phyloP scores from a whole-genome alignment of 2,329 filamentous ascomycete species.

The Fusarium sterilihyphosum region DNA sequence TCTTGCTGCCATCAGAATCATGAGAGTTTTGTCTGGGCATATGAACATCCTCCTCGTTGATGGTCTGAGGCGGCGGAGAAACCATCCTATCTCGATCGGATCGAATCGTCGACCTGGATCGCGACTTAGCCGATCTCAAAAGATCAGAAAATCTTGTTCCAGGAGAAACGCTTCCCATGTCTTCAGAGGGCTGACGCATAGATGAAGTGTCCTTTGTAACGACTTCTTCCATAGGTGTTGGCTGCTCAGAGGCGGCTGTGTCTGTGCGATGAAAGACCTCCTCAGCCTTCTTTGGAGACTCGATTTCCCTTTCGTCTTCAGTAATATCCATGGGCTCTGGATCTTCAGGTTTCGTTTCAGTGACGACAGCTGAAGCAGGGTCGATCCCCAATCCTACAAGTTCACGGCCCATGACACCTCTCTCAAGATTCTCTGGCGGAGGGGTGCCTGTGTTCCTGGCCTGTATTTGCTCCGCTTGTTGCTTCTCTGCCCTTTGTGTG shows the following conservation, averaged over 20 bases:
- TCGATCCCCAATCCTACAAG: conserved; percentile 66
- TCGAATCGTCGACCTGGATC: conserved; percentile 60
- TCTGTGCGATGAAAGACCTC: conserved; percentile 47
- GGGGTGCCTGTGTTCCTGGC: conserved; percentile 61
- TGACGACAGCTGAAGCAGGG: conserved; percentile 63
- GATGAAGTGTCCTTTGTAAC: conserved; percentile 36
- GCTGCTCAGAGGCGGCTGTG: conserved; percentile 37
- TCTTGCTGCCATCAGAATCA: conserved; percentile 61
- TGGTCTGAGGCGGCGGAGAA: conserved; percentile 50
- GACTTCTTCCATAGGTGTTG: conserved; percentile 37
- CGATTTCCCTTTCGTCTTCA: conserved; percentile 28
- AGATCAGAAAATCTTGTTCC: conserved; percentile 50
- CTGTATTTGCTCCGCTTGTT: conserved; percentile 66
- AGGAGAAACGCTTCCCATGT: conserved; percentile 36
- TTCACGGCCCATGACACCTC: conserved; percentile 69
- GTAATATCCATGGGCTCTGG: conserved; percentile 40
- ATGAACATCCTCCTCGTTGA: conserved; percentile 60
- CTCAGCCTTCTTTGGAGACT: conserved; percentile 37
- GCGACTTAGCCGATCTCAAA: conserved; percentile 58
- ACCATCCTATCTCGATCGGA: conserved; percentile 53
- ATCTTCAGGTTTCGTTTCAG: conserved; percentile 59
- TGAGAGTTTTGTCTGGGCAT: conserved; percentile 65
- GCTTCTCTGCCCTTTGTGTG: conserved; percentile 73
- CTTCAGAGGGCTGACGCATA: conserved; percentile 34
- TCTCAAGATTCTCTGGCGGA: conserved; percentile 66